Base-by-base conservation (phyloP, 495 filamentous ascomycete genomes). In the Penicillium canescens region DNA sequence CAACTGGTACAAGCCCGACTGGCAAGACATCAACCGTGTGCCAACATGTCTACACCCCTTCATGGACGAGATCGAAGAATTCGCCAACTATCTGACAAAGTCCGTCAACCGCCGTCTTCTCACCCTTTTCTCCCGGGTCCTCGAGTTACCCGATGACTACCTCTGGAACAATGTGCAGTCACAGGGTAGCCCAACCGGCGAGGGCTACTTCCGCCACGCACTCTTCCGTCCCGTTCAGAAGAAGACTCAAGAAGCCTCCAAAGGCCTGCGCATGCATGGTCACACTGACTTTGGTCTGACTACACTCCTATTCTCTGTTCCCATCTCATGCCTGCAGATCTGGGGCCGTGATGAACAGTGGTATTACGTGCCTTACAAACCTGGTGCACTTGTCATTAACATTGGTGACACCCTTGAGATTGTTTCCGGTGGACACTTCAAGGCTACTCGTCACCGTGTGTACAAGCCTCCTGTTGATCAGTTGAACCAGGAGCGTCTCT, bases 371-470 rank as follows among this genome's bases (percentile, higher is more conserved):
- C 64, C 64, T 12, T 75, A 77, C 56, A 72, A 71, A 50, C 73
- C 74, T 6, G 72, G 73, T 7, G 69, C 73, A 1, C 62, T 77
- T 14, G 73, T 79, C 3, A 66, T 77, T 46, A 79, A 79, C 53
- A 69, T 79, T 42, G 76, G 76, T 13, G 73, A 79, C 43, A 71
- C 72, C 4, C 49, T 77, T 8, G 74, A 77, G 61, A 72, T 77
- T 46, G 61, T 79, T 6, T 75, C 76, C 8, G 76, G 76, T 31
- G 76, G 76, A 2, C 76, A 76, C 40, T 78, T 78, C 56, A 76
- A 75, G 61, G 73, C 76, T 20, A 78, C 76, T 39, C 62, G 68
- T 4, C 76, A 78, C 54, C 62, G 70, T 14, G 75, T 78, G 0
- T 69, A 56, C 51, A 72, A 66, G 59, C 74, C 66, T 1, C 75